These are phyloP conservation scores for Euryodendron excelsum DNA, from an alignment of 148 eudicot species.

Conservation along the genomic window DNA sequence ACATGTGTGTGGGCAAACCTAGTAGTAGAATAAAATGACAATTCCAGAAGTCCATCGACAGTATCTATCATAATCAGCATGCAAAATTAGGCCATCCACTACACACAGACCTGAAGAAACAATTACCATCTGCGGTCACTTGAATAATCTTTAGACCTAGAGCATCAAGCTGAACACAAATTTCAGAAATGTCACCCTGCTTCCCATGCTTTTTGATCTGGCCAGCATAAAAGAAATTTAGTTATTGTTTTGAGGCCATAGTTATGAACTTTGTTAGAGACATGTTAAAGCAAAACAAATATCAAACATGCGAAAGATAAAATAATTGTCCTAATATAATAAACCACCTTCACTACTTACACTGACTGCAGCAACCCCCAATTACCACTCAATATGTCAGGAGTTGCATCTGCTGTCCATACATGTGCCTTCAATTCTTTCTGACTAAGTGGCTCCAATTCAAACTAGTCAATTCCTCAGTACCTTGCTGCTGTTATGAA, in stretches of 20 bases:
- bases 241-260: not conserved
- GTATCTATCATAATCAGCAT: not conserved
- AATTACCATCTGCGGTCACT: constrained; percentile 92
- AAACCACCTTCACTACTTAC: constrained; percentile 4
- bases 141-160: constrained; percentile 76
- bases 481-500: not conserved
- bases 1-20: not conserved
- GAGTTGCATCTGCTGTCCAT: not conserved
- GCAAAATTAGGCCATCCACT: constrained; percentile 9
- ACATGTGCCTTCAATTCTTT: not conserved
- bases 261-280: not conserved
- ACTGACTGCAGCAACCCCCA: not conserved
- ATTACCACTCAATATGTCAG: not conserved
- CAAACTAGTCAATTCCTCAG: not conserved
- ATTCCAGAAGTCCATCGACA: constrained; percentile 9
- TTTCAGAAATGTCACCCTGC: constrained; percentile 56
- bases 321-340: not conserved
- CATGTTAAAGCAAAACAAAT: not conserved
- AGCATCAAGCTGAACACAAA: constrained; percentile 75
- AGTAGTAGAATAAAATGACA: constrained; percentile 8
- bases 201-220: constrained; percentile 74
- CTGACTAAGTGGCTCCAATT: not conserved
- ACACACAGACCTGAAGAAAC: constrained; percentile 88
- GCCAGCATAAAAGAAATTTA: constrained; percentile 12
- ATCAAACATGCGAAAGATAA: not conserved